Evolutionary conservation across 202 grass and related monocot species (phyloP).

Genomic region (Hordeum pubiflorum): DNA sequence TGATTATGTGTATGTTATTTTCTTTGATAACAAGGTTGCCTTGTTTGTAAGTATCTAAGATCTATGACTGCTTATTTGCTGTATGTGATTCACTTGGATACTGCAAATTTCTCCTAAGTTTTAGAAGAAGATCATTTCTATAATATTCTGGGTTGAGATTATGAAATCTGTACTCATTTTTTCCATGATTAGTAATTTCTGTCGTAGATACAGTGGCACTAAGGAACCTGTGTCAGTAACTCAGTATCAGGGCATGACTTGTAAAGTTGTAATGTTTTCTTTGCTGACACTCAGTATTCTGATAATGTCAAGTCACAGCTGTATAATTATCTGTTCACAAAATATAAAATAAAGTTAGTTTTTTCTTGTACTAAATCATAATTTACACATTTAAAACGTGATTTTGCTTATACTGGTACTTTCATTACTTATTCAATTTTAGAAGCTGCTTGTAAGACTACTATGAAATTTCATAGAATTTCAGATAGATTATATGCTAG

Average conservation of each 20-base stretch:
- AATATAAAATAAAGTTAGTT: neutral
- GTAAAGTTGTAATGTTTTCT: neutral
- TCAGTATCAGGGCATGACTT: neutral
- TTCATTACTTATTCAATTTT: neutral
- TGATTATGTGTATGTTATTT: neutral
- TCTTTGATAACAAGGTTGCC: constrained; percentile 1
- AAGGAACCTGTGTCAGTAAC: neutral
- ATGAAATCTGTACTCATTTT: neutral
- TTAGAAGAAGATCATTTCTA: neutral
- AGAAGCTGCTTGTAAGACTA: neutral
- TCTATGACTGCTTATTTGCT: neutral
- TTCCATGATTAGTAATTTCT: neutral
- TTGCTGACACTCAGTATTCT: neutral
- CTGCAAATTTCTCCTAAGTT: neutral
- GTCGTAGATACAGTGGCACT: neutral
- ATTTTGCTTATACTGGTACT: neutral
- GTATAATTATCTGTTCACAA: neutral
- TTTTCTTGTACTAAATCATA: neutral
- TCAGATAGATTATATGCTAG: neutral
- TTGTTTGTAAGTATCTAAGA: neutral
- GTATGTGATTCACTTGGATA: neutral
- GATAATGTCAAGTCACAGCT: neutral
- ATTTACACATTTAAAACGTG: neutral
- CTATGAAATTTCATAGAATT: neutral
- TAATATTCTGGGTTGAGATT: neutral